A percentile compares a stretch with the other conserved stretches of the same genome.
These are phyloP conservation scores for Pythium rishiriense DNA, from an alignment of 352 stramenopile genomes.

Conservation along the genomic window DNA sequence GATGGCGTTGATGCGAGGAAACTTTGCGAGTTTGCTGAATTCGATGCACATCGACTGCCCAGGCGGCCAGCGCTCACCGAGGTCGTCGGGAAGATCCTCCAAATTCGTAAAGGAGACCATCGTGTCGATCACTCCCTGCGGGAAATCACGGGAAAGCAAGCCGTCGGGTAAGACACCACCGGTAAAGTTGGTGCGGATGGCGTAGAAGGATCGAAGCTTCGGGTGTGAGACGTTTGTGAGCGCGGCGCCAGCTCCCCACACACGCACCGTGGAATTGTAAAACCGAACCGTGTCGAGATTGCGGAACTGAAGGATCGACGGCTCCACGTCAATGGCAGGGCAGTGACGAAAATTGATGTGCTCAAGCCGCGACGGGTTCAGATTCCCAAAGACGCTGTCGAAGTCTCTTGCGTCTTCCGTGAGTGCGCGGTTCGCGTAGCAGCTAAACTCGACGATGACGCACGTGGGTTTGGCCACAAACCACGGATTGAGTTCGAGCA, in stretches of 20 bases:
- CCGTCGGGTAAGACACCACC: slow-evolving; percentile 1
- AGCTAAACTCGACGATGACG: slow-evolving; percentile 19
- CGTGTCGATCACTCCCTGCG: slow-evolving; percentile 3
- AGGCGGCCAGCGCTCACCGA: slow-evolving; percentile 11
- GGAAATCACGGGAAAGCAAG: neutral
- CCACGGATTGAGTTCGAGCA: slow-evolving; percentile 31
- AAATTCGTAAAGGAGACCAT: slow-evolving; percentile 22
- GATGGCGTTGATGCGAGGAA: neutral
- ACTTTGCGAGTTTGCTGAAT: neutral
- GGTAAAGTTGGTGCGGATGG: neutral
- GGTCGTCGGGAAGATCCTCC: slow-evolving; percentile 5
- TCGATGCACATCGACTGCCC: neutral
- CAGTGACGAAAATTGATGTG: slow-evolving; percentile 6
- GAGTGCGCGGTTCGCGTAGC: neutral
- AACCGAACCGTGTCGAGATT: neutral
- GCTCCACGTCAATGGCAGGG: neutral
- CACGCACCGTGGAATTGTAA: slow-evolving; percentile 6
- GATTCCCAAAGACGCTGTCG: neutral
- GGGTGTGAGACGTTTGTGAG: neutral
- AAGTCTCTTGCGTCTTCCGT: neutral
- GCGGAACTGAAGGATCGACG: neutral
- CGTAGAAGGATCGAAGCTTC: neutral
- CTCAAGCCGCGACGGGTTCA: neutral
- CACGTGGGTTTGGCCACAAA: slow-evolving; percentile 20
- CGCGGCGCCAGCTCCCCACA: neutral